A percentile compares a stretch with the other conserved stretches of the same genome.
Conservation (phyloP, 306 rosid genomes). For the Abrus pulchellus region DNA sequence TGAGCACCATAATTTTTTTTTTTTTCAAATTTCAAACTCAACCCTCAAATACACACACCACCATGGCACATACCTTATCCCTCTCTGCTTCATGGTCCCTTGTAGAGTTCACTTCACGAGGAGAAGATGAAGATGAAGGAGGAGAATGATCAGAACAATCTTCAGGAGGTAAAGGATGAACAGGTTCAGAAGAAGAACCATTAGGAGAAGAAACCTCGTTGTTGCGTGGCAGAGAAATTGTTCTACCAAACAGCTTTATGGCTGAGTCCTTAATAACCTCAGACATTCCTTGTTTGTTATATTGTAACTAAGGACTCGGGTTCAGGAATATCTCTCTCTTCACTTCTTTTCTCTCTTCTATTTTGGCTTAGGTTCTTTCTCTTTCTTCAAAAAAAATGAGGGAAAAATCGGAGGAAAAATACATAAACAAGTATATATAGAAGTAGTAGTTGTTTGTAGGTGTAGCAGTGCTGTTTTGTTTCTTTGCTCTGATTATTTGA, state of each 20-base stretch:
- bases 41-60: conserved; percentile 6
- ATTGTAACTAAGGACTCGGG: conserved; percentile 23
- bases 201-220: conserved; percentile 24
- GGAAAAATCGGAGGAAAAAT: not conserved
- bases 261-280: conserved; percentile 62
- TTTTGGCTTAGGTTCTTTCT: conserved; percentile 30
- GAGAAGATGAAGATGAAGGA: conserved; percentile 54
- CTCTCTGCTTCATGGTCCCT: conserved; percentile 34
- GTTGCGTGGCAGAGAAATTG: conserved; percentile 62
- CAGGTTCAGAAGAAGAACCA: conserved; percentile 33
- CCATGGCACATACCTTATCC: conserved; percentile 59
- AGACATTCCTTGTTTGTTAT: conserved; percentile 58
- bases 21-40: conserved; percentile 18
- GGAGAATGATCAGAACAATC: conserved; percentile 31
- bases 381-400: conserved; percentile 9
- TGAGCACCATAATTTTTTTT: not conserved
- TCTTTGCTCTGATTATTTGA: conserved; percentile 13
- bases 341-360: not conserved
- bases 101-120: conserved; percentile 46
- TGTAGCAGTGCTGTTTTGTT: conserved; percentile 16
- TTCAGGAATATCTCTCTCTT: conserved; percentile 33
- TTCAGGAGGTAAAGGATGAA: conserved; percentile 27
- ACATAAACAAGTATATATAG: not conserved
- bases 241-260: conserved; percentile 84
- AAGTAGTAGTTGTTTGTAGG: not conserved